Percentiles rank a stretch among this genome's conserved stretches.
phyloP scores from a whole-genome alignment of 495 filamentous ascomycete species.

The Penicillium cataractarum region DNA sequence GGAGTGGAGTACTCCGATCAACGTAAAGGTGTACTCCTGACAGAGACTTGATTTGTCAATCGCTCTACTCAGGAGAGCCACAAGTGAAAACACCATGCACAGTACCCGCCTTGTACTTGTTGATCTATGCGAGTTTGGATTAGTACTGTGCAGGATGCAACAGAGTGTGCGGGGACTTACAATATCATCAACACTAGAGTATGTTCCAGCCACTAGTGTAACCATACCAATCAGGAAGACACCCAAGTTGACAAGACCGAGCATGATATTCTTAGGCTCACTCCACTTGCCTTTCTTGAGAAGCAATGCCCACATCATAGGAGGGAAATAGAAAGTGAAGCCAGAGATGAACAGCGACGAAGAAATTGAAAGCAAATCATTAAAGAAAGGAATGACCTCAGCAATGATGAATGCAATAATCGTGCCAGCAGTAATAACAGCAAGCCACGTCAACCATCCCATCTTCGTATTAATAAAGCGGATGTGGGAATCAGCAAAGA shows the following conservation, averaged over 20 bases:
- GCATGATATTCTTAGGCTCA: not conserved
- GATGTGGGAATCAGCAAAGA: not conserved
- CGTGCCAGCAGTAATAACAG: not conserved
- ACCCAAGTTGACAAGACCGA: not conserved
- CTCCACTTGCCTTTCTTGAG: not conserved
- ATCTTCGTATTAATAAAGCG: slow-evolving; percentile 1
- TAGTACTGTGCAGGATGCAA: not conserved
- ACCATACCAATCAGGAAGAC: not conserved
- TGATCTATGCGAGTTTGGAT: not conserved
- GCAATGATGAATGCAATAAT: slow-evolving; percentile 1
- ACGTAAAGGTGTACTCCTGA: not conserved
- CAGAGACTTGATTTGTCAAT: not conserved
- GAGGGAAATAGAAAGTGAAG: not conserved
- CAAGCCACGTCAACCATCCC: slow-evolving; percentile 1
- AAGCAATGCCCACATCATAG: slow-evolving; percentile 1
- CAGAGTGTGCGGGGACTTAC: not conserved
- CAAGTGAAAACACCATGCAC: not conserved
- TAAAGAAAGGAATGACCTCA: slow-evolving; percentile 1
- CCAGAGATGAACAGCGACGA: slow-evolving; percentile 2
- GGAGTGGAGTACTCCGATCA: not conserved
- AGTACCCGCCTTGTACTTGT: not conserved
- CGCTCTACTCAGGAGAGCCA: not conserved
- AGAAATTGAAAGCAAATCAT: not conserved
- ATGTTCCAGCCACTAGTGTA: not conserved
- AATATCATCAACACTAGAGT: not conserved